Base-by-base conservation (phyloP, 2,329 filamentous ascomycete genomes). In the Orbilia brochopaga region DNA sequence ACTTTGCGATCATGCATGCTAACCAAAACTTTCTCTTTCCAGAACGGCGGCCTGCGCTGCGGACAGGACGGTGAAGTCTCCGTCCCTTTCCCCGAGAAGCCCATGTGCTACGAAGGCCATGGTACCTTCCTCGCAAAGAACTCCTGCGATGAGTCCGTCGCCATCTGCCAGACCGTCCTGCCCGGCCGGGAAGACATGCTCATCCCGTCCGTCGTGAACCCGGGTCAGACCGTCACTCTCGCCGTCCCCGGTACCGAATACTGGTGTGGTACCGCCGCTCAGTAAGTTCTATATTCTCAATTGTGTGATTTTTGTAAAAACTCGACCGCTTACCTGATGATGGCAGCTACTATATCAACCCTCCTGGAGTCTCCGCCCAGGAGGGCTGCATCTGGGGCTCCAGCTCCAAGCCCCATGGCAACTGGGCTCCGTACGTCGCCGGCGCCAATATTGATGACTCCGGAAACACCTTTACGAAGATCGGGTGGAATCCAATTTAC, bases 141-240 rank as follows among this genome's bases (percentile, higher is more conserved):
- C 81, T 87, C 87, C 75, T 44, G 51, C 32, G 85, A 84, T 73
- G 80, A 82, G 37, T 77, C 83, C 13, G 84, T 91, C 61, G 86
- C 90, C 1, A 90, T 90, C 80, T 92, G 90, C 79, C 90, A 92
- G 80, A 92, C 90, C 2, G 88, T 91, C 13, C 80, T 92, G 72
- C 90, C 90, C 17, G 90, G 90, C 55, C 88, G 91, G 76, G 90
- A 92, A 81, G 88, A 88, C 72, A 92, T 92, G 89, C 82, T 92
- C 75, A 92, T 92, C 76, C 89, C 89, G 15, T 92, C 89, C n/a
- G 79, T 87, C 73, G 87, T 92, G 52, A 77, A 82, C 21, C 80
- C 82, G 73, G 79, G 78, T 8, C 56, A 59, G 35, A 77, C 77
- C 23, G 81, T 82, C n/a, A 84, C 83, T 30, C 81, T 93, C 61